phyloP scores from a whole-genome alignment of 257 asterid genomes.

The Nicotiana obtusifolia region DNA sequence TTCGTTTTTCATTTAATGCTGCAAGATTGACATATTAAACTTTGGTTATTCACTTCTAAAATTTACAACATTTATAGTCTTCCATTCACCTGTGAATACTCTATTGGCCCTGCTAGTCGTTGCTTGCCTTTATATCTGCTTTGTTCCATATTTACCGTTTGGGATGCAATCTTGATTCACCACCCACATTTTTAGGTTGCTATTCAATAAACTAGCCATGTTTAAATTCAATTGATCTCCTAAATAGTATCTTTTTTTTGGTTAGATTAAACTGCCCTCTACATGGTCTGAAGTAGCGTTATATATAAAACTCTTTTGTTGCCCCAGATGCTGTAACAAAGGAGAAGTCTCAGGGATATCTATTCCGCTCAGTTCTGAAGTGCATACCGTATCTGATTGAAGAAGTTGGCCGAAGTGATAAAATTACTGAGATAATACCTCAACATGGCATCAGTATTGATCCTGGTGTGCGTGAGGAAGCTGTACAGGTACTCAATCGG shows the following conservation, averaged over 20 bases:
- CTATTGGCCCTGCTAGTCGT: not conserved
- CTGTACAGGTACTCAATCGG: slow-evolving; percentile 91
- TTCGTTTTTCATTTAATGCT: not conserved
- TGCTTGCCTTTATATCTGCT: slow-evolving; percentile 2
- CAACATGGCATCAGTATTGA: slow-evolving; percentile 98
- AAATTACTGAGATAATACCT: slow-evolving; percentile 93
- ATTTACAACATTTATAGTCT: not conserved
- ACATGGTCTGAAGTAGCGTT: not conserved
- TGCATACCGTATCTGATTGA: slow-evolving; percentile 98
- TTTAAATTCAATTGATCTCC: not conserved
- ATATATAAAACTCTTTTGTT: slow-evolving; percentile 10
- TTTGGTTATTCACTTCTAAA: not conserved
- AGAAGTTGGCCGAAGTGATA: slow-evolving; percentile 97
- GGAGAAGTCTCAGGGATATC: slow-evolving; percentile 98
- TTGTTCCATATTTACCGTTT: not conserved
- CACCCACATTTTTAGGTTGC: not conserved
- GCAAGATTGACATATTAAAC: not conserved
- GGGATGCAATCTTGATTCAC: not conserved
- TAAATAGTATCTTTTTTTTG: not conserved
- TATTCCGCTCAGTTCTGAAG: slow-evolving; percentile 91
- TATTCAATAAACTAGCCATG: not conserved
- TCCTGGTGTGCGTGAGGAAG: slow-evolving; percentile 99
- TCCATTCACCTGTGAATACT: not conserved
- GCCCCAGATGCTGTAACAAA: slow-evolving; percentile 83
- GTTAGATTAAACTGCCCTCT: not conserved